Evolutionary conservation across 768 basidiomycete genomes (phyloP), one percentile per base, ranked within the genome.

Genomic region (Boletellus ananas): DNA sequence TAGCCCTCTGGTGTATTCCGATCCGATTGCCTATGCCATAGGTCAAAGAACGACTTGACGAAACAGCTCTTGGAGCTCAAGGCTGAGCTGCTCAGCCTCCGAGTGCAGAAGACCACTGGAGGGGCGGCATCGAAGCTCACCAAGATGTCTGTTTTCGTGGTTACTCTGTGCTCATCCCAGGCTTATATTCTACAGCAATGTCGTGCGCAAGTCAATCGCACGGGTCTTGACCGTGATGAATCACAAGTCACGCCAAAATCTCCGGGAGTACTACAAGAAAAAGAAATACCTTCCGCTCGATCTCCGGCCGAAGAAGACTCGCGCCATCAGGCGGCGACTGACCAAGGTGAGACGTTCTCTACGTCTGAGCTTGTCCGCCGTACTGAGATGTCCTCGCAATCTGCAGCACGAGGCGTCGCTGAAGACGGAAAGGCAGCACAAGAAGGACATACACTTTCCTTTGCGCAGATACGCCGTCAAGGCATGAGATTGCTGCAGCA

Each of bases 191-290:
- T 11, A n/a, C 58, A 99, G 96, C 74, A 83, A 86, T 72, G 80
- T 88, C 59, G 92, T 97, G 72, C 94, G 96, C 80, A 98, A 97
- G 78, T 94, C 92, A 58, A 91, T 99, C 68, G 96, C 96, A 57
- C 92, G 96, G 49, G 94, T 98, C 59, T 72, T 97, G 75, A 99
- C 96, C 38, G 94, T 98, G 63, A 95, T 88, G 80, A 98, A 96
- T 87, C 89, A 92, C 71, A 99, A 99, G 76, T 85, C 87, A 61
- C 90, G 95, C 61, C 88, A 93, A 78, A 93, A 94, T 75, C 84
- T 96, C 59, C 90, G 92, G 49, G 94, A 98, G 72, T 93, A 85
- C 79, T 97, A 97, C 90, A 95, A 95, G 81, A 75, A 78, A 72
- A 95, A 95, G 84, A 94, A 91, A 69, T 90, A 90, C 76, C 77